Evolutionary conservation across 2,329 filamentous ascomycete species (phyloP).

Genomic region (Botryotinia globosa): DNA sequence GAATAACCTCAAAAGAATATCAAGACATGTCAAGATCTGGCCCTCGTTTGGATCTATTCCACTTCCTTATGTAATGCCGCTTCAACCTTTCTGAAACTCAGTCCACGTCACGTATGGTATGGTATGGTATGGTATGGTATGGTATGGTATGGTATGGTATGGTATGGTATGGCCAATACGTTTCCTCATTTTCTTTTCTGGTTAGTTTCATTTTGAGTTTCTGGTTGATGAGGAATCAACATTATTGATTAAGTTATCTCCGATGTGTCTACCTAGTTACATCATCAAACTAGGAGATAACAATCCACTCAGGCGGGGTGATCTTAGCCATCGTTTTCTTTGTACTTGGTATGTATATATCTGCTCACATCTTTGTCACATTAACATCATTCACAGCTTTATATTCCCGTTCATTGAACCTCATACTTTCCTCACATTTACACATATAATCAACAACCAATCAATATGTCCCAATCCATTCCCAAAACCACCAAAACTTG

Average conservation of each 20-base stretch:
- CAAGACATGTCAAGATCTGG: not conserved
- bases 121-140: too few relatives aligned
- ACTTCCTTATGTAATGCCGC: not conserved
- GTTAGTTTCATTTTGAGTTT: not conserved
- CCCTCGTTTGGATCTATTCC: not conserved
- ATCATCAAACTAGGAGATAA: slow-evolving; percentile 7
- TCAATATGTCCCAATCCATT: slow-evolving; percentile 29
- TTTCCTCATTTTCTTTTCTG: too few relatives aligned
- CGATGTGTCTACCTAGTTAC: not conserved
- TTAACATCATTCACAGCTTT: not conserved
- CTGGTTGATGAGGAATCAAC: not conserved
- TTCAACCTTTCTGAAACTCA: too few relatives aligned
- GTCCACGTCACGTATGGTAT: too few relatives aligned
- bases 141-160: too few relatives aligned
- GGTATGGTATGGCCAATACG: too few relatives aligned
- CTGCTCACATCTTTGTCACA: not conserved
- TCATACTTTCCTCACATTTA: not conserved
- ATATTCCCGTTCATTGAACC: not conserved
- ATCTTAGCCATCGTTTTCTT: not conserved
- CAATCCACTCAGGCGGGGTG: not conserved
- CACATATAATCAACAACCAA: not conserved
- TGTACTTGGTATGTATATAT: not conserved
- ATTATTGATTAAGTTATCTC: not conserved
- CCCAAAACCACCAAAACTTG: slow-evolving; percentile 42
- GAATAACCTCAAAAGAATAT: not conserved